phyloP scores from a whole-genome alignment of 352 stramenopile species.

The Globisporangium echinulatum region DNA sequence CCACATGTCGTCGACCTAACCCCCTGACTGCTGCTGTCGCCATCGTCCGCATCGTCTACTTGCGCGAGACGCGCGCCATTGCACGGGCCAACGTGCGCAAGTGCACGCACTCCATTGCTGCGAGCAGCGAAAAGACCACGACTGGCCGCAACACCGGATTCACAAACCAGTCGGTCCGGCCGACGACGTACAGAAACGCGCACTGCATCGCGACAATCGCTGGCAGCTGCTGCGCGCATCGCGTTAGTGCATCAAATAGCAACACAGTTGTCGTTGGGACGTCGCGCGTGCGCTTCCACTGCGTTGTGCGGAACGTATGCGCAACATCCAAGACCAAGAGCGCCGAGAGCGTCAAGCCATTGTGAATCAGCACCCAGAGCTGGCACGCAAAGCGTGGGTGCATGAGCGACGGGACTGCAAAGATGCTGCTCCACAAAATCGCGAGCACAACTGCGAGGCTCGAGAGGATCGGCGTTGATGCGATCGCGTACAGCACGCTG shows the following conservation, averaged over 20 bases:
- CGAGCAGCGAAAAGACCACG: conserved; percentile 49
- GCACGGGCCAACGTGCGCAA: conserved; percentile 48
- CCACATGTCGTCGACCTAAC: no score
- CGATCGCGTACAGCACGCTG: conserved; percentile 57
- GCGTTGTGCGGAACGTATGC: conserved; percentile 51
- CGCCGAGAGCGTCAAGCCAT: conserved; percentile 51
- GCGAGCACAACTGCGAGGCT: conserved; percentile 46
- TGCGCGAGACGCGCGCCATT: conserved; percentile 47
- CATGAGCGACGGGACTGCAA: conserved; percentile 51
- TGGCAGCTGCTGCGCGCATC: conserved; percentile 43
- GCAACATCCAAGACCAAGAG: conserved; percentile 63
- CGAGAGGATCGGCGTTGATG: conserved; percentile 63
- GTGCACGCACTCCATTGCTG: conserved; percentile 27
- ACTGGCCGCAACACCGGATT: conserved; percentile 73
- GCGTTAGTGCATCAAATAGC: conserved; percentile 41
- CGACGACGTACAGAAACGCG: conserved; percentile 53
- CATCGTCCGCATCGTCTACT: conserved; percentile 15
- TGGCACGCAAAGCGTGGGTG: conserved; percentile 59
- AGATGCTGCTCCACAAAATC: conserved; percentile 42
- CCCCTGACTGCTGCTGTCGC: no score
- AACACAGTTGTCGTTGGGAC: conserved; percentile 48
- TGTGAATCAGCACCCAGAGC: conserved; percentile 59
- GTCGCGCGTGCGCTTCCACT: conserved; percentile 60
- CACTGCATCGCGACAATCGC: conserved; percentile 39
- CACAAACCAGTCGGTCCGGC: conserved; percentile 61